Evolutionary conservation across 176 grass and related monocot species (phyloP).

Genomic region (Oryza meyeriana): DNA sequence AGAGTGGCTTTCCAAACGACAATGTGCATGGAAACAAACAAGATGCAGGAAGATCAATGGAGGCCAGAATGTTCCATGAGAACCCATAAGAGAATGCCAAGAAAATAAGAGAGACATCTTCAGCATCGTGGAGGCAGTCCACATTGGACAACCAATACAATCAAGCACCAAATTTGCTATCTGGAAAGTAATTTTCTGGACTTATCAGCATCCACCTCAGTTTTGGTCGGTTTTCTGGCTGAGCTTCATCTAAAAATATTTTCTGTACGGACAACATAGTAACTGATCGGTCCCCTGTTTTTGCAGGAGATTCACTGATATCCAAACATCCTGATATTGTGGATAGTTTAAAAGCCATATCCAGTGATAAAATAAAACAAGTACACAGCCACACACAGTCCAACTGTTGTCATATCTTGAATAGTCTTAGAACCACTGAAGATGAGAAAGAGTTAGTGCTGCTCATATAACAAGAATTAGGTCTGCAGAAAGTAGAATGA

Average conservation of each 20-base stretch:
- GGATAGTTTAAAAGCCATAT: not conserved
- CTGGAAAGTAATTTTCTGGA: not conserved
- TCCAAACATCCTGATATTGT: not conserved
- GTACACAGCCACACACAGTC: not conserved
- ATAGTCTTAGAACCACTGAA: not conserved
- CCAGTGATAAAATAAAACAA: not conserved
- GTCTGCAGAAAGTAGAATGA: not conserved
- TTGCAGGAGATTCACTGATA: slow-evolving; percentile 3
- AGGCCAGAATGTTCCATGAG: slow-evolving; percentile 5
- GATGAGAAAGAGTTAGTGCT: not conserved
- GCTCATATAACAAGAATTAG: not conserved
- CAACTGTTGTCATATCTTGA: slow-evolving; percentile 1
- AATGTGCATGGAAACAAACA: not conserved
- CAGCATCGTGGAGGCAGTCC: not conserved
- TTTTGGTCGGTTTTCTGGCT: slow-evolving; percentile 4
- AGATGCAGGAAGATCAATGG: not conserved
- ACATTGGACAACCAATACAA: slow-evolving; percentile 2
- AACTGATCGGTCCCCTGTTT: not conserved
- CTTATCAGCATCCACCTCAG: not conserved
- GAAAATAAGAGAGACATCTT: not conserved
- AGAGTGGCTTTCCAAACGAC: not conserved
- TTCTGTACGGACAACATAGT: slow-evolving; percentile 1
- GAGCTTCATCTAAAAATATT: not conserved
- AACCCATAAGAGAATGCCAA: slow-evolving; percentile 8
- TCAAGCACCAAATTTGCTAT: not conserved